Base-by-base conservation (phyloP, 2,329 filamentous ascomycete genomes). In the Beauveria rudraprayagi region DNA sequence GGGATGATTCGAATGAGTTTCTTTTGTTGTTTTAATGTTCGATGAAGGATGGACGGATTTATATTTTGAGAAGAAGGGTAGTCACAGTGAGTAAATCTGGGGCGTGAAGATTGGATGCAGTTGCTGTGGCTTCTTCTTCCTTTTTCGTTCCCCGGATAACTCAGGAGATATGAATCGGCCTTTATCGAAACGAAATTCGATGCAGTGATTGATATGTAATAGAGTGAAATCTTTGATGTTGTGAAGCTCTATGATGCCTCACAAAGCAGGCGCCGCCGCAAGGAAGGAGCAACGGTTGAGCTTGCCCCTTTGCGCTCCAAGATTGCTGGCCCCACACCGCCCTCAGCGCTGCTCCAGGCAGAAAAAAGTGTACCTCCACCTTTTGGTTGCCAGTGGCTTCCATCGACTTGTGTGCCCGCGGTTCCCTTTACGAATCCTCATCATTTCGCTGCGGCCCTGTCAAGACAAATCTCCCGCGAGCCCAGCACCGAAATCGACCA, bases 151-250 rank as follows among this genome's bases (percentile, higher is more conserved):
- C 63, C 64, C 65, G 62, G 63, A 57, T 62, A 56, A 55, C 52
- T 63, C 62, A 63, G 57, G 40, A 59, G 65, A 64, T 66, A 64
- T 65, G 56, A 67, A 66, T 66, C 60, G 63, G 66, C 64, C 62
- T 65, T 63, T 30, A 60, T 65, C 61, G 57, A 62, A 30, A 55
- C 17, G 6, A 41, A 26, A 16, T 26, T 17, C 16, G 24, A 14
- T 10, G 9, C 26, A 14, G 22, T 30, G 14, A 50, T 53, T 7
- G 16, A 34, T 43, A 4, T 48, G 43, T 34, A 51, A 34, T 8
- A 14, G 2, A 17, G 16, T 47, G 44, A 26, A 14, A 47, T 47
- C 19, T 24, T 14, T 47, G 44, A 16, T 41, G 22, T 6, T 17
- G 37, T 44, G 34, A 58, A 28, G n/a, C 28, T 43, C 37, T 3